Conservation (phyloP, 495 filamentous ascomycete species). For the Cercophora samala region DNA sequence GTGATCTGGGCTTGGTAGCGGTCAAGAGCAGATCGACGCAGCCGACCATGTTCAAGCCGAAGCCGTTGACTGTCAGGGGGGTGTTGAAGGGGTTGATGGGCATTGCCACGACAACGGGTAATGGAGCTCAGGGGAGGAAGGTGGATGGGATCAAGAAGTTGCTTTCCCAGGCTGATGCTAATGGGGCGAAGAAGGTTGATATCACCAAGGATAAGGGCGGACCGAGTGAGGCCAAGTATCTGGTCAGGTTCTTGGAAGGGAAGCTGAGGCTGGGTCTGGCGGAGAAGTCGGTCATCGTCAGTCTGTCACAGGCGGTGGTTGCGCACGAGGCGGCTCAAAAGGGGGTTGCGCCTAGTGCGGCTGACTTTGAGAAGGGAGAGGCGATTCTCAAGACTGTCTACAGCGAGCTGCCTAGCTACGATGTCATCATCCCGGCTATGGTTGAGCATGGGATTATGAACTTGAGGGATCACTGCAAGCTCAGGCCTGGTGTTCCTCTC, state of each 20-base stretch:
- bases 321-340: conserved; percentile 71
- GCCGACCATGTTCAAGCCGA: conserved; percentile 96
- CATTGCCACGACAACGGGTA: conserved; percentile 82
- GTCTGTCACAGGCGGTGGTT: conserved; percentile 82
- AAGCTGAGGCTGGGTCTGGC: conserved; percentile 89
- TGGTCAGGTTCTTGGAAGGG: conserved; percentile 89
- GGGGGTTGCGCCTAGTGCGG: conserved; percentile 62
- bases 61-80: conserved; percentile 77
- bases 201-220: conserved; percentile 92
- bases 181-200: conserved; percentile 68
- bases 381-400: conserved; percentile 83
- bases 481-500: conserved; percentile 88
- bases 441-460: conserved; percentile 80
- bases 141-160: conserved; percentile 94
- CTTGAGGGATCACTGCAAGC: conserved; percentile 79
- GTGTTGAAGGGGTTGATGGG: conserved; percentile 85
- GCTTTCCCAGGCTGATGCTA: conserved; percentile 76
- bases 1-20: conserved; percentile 89
- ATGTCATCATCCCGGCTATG: conserved; percentile 89
- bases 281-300: conserved; percentile 85
- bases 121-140: conserved; percentile 85
- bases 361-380: conserved; percentile 79
- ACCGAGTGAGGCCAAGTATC: conserved; percentile 88
- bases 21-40: conserved; percentile 92
- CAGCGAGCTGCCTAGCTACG: conserved; percentile 90